phyloP scores from a whole-genome alignment of 1,284 basidiomycete genomes.

The Hemileia vastatrix region DNA sequence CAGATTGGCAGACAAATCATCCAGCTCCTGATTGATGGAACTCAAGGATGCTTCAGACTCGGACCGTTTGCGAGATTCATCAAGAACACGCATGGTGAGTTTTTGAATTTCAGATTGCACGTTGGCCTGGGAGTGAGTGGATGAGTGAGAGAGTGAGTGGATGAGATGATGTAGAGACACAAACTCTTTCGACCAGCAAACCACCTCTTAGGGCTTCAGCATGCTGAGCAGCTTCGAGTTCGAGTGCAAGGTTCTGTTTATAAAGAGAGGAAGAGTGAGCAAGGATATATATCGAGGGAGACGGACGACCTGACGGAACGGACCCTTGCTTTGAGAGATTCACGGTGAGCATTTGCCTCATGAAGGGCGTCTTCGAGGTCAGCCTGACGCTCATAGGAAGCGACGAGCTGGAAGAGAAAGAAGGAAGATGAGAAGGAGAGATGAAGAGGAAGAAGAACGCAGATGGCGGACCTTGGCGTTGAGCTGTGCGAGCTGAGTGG shows the following conservation, averaged over 20 bases:
- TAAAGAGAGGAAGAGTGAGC: constrained; percentile 3
- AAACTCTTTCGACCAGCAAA: constrained; percentile 63
- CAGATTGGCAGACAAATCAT: constrained; percentile 74
- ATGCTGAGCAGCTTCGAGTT: constrained; percentile 64
- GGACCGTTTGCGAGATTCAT: constrained; percentile 74
- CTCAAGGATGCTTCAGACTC: constrained; percentile 71
- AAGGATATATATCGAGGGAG: not conserved
- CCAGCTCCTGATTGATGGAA: constrained; percentile 67
- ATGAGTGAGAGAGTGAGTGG: not conserved
- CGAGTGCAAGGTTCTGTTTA: constrained; percentile 57
- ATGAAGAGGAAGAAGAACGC: too few species aligned
- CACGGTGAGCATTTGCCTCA: constrained; percentile 41
- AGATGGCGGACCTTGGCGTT: too few species aligned
- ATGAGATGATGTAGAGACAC: not conserved
- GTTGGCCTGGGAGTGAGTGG: constrained; percentile 51
- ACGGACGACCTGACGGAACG: not conserved
- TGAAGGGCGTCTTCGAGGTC: constrained; percentile 86
- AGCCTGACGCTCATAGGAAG: constrained; percentile 80
- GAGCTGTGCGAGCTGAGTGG: too few species aligned
- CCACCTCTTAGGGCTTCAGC: constrained; percentile 67
- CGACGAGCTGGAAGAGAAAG: constrained; percentile 80
- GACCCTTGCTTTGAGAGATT: constrained; percentile 47
- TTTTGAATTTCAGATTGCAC: constrained; percentile 85
- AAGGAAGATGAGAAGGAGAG: not conserved
- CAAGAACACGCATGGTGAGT: constrained; percentile 84